Percentiles rank a stretch among this genome's conserved stretches.
These are phyloP conservation scores for Talaromyces marneffei DNA, from an alignment of 2,329 filamentous ascomycete species.

Conservation along the genomic window DNA sequence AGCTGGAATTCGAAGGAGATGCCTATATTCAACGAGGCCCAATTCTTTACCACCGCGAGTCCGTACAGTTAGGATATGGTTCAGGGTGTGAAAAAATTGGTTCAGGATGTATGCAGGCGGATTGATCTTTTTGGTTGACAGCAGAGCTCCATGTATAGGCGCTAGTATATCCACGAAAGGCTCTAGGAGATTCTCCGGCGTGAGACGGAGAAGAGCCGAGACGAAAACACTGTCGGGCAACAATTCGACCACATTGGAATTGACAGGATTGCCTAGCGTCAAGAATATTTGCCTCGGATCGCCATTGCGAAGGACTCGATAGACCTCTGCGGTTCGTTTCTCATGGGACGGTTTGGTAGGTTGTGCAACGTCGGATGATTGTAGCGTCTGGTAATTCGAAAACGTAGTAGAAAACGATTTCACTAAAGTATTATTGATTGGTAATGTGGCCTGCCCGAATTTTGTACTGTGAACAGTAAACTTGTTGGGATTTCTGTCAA, in stretches of 20 bases:
- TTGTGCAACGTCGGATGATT: neutral
- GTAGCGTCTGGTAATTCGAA: neutral
- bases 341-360: neutral
- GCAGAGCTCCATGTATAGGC: constrained; percentile 46
- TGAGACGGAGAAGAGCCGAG: constrained; percentile 57
- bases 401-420: neutral
- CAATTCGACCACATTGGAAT: constrained; percentile 24
- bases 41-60: constrained; percentile 39
- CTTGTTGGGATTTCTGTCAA: neutral
- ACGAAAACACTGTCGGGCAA: constrained; percentile 56
- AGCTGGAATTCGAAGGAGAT: constrained; percentile 49
- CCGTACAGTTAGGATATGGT: constrained; percentile 26
- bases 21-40: constrained; percentile 45
- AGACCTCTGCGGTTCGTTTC: constrained; percentile 18
- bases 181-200: constrained; percentile 50
- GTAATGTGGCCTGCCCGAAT: neutral
- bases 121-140: constrained; percentile 38
- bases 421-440: too few species aligned
- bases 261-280: constrained; percentile 29
- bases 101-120: constrained; percentile 23
- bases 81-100: constrained; percentile 36
- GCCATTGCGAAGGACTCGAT: constrained; percentile 27
- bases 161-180: constrained; percentile 44
- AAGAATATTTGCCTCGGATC: constrained; percentile 39
- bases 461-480: neutral